Conservation (phyloP, 345 rosid species). For the Streptanthus diversifolius region DNA sequence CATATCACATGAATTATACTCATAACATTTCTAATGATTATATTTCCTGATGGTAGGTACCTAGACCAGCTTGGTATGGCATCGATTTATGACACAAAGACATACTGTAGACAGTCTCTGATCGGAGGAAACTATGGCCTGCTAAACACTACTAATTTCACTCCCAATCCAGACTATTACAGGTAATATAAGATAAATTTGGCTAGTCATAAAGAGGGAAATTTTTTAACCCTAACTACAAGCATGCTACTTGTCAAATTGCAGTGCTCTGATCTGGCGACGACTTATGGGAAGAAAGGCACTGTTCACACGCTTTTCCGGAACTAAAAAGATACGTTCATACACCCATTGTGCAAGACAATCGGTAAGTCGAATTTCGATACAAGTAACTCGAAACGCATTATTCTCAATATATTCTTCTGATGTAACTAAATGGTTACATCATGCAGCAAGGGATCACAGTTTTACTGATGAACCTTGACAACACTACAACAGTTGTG, state of each 20-base stretch:
- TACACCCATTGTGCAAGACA: slow-evolving; percentile 81
- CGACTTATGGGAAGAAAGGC: slow-evolving; percentile 77
- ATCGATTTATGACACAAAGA: slow-evolving; percentile 60
- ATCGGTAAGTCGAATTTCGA: slow-evolving; percentile 47
- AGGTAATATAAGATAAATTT: slow-evolving; percentile 36
- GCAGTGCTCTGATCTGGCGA: slow-evolving; percentile 95
- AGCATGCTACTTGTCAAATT: slow-evolving; percentile 5
- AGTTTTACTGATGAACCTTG: slow-evolving; percentile 67
- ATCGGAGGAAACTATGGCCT: slow-evolving; percentile 91
- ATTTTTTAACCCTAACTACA: not conserved
- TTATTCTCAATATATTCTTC: not conserved
- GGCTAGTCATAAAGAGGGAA: not conserved
- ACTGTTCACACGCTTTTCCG: slow-evolving; percentile 58
- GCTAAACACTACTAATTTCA: slow-evolving; percentile 66
- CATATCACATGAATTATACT: not conserved
- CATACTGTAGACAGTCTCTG: slow-evolving; percentile 86
- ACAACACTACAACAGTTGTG: slow-evolving; percentile 50
- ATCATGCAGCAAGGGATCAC: slow-evolving; percentile 71
- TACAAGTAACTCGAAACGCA: not conserved
- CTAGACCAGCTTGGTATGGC: slow-evolving; percentile 91
- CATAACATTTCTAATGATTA: slow-evolving; percentile 6
- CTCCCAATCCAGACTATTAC: slow-evolving; percentile 94
- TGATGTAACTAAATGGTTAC: not conserved
- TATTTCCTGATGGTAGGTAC: slow-evolving; percentile 50
- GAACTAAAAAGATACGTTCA: slow-evolving; percentile 61